Base-by-base conservation (phyloP, 2,329 filamentous ascomycete species). In the Escovopsis weberi region DNA sequence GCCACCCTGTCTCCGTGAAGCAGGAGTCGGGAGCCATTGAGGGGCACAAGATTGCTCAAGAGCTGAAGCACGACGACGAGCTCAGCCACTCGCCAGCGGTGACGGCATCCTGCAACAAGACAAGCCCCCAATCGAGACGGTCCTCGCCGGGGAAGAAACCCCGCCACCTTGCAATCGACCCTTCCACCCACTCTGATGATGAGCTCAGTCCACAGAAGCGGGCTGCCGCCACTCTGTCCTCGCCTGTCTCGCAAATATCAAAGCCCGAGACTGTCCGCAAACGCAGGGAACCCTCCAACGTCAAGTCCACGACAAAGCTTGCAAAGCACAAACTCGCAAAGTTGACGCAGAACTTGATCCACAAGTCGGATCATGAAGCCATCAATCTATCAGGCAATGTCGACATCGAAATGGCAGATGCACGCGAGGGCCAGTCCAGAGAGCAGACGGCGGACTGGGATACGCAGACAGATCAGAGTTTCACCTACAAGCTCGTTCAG, bases 401-500 rank as follows among this genome's bases (percentile, higher is more conserved):
- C 33, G 40, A 38, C 10, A 26, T n/a, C 18, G 28, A 9, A 4
- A 15, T 33, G 36, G 33, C n/a, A 15, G 19, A 45, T 26, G 26
- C 10, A n/a, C 18, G 23, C 12, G 2, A 12, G 3, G 12, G 37
- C 35, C 34, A 4, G 10, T 26, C 37, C 35, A 44, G 42, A 9
- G 33, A 34, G 9, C 28, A 44, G 6, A 23, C n/a, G 2, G 26
- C 28, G 10, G 23, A 12, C 6, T 33, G 49, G 2, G 38, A 54
- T 40, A 60, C 53, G 9, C 58, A 63, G 37, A 50, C 54, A 45
- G 59, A 62, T 35, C 48, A 52, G 11, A 63, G 56, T 43, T 61
- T 62, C 40, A 48, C 50, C 15, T 62, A 58, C 45, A 59, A 53
- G 19, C 19, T 39, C n/a, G n/a, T 39, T 12, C 23, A 28, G n/a